Conservation (phyloP, 805 yeast genomes). For the Ogataea nonfermentans region DNA sequence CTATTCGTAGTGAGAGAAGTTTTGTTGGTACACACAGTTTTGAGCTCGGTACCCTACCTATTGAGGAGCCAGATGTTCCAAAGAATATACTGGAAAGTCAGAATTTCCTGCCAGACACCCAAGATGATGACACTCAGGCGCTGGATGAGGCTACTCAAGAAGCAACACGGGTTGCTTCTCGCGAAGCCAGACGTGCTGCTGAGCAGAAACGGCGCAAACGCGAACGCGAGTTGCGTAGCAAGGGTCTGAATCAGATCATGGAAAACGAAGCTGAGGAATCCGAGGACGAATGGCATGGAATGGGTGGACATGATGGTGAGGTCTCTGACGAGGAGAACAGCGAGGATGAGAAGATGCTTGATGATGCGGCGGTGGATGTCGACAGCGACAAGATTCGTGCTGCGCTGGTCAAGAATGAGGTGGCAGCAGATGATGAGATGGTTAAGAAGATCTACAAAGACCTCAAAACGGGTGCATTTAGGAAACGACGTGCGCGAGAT, state of each 20-base stretch:
- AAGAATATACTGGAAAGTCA: constrained; percentile 28
- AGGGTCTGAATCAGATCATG: constrained; percentile 58
- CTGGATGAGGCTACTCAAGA: constrained; percentile 38
- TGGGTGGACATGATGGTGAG: constrained; percentile 73
- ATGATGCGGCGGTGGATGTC: constrained; percentile 59
- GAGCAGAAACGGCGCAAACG: constrained; percentile 30
- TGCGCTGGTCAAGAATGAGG: constrained; percentile 57
- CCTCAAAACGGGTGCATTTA: constrained; percentile 67
- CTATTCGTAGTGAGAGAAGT: constrained; percentile 7
- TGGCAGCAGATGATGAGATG: constrained; percentile 58
- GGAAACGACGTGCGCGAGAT: constrained; percentile 52
- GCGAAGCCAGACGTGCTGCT: constrained; percentile 25
- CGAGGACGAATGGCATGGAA: constrained; percentile 83
- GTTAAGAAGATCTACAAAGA: constrained; percentile 69
- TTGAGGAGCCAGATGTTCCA: constrained; percentile 15
- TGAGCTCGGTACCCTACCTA: constrained; percentile 3
- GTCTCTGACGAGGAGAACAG: constrained; percentile 58
- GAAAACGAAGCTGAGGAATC: constrained; percentile 88
- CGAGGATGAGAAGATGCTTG: constrained; percentile 77
- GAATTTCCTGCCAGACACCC: constrained; percentile 32
- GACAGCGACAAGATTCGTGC: constrained; percentile 58
- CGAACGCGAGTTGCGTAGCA: constrained; percentile 52
- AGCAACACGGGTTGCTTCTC: constrained; percentile 13
- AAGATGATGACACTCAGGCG: constrained; percentile 11
- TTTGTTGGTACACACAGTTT: background rate